Base-by-base conservation (phyloP, 352 stramenopile species). In the Peronospora farinosa region DNA sequence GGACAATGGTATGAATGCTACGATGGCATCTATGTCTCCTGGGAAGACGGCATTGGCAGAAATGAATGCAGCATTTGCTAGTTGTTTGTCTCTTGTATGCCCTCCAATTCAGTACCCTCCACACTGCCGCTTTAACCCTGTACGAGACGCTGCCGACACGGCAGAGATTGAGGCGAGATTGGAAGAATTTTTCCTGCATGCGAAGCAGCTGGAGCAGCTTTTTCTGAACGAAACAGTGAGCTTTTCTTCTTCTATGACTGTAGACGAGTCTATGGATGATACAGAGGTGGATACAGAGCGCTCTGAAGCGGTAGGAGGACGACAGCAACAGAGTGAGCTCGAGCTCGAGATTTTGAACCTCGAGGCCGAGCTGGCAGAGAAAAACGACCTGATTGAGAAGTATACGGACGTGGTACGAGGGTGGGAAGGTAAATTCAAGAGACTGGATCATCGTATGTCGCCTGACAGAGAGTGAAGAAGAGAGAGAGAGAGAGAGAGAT, bases 361-460 rank as follows among this genome's bases (percentile, higher is more conserved):
- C 6, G 80, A 92, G 52, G 67, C 67, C 41, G 80, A 92, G 46
- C 57, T 92, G 44, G 71, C 56, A 7, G 80, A 92, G 65, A 92
- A 92, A 61, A 88, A 86, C 65, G 80, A 92, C 33, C 51, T 92
- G 40, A 82, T 92, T 35, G 80, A 92, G 13, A 92, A 92, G 52
- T 92, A 92, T 61, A 66, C 63, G 46, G 80, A 92, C 30, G 78
- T 92, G n/a, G 71, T 88, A 44, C 74, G 75, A 39, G 80, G 80
- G 15, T 92, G 80, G 80, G 80, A 92, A 54, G 69, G 80, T 43
- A 92, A 92, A 54, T 92, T 92, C 53, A 86, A 87, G 66, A 63
- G 80, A 5, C 55, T 92, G 27, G 76, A 88, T 51, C 67, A 72
- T 44, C 74, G 79, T 36, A 75, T 89, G 68, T 67, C 74, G 7